A percentile compares a stretch with the other conserved stretches of the same genome.
Evolutionary conservation across 2,329 filamentous ascomycete species (phyloP).

Genomic region (Fusarium subglutinans): DNA sequence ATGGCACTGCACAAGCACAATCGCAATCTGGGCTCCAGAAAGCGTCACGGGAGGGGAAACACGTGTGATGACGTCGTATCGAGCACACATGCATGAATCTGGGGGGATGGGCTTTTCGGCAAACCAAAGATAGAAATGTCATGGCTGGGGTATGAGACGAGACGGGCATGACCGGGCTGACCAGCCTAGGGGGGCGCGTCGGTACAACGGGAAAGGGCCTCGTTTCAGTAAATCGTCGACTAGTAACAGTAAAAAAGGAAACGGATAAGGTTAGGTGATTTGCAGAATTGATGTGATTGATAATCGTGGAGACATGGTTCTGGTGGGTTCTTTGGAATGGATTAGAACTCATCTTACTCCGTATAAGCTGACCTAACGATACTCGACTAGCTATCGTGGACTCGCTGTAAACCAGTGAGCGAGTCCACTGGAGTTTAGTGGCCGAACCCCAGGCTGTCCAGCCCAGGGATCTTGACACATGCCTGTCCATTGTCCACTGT

Average conservation of each 20-base stretch:
- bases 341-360: constrained; percentile 3
- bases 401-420: constrained; percentile 14
- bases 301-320: constrained; percentile 22
- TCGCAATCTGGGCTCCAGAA: constrained; percentile 23
- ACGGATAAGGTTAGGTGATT: neutral
- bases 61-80: constrained; percentile 33
- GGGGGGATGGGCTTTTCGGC: neutral
- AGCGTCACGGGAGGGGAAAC: constrained; percentile 24
- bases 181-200: neutral
- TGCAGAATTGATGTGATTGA: constrained; percentile 15
- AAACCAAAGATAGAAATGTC: constrained; percentile 23
- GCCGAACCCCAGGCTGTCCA: neutral
- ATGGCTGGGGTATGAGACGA: constrained; percentile 17
- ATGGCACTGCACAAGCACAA: constrained; percentile 12
- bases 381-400: neutral
- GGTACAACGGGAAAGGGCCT: constrained; percentile 7
- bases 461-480: constrained; percentile 23
- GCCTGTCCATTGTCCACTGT: constrained; percentile 8
- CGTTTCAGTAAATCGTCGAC: constrained; percentile 18
- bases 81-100: constrained; percentile 19
- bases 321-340: constrained; percentile 23
- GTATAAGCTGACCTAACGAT: neutral
- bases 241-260: neutral
- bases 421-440: constrained; percentile 2
- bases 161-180: constrained; percentile 9